Evolutionary conservation across 2,329 filamentous ascomycete species (phyloP).

Genomic region (Trichoderma semiorbis): DNA sequence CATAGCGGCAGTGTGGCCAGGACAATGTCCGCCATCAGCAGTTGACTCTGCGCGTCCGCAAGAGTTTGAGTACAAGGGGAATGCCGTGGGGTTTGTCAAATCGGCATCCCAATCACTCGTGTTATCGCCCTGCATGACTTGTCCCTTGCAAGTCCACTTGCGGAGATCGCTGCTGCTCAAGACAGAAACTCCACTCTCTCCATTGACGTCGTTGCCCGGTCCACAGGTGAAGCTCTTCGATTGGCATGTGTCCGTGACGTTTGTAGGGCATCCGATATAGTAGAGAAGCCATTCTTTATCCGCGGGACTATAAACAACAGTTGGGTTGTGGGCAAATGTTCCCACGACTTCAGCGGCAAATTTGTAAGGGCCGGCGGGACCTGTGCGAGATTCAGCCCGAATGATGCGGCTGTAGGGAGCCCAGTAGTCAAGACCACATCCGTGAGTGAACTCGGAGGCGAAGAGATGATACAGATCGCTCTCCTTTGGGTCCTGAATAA

Average conservation of each 20-base stretch:
- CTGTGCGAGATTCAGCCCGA: slow-evolving; percentile 42
- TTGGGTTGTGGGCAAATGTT: slow-evolving; percentile 46
- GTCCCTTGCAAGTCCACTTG: slow-evolving; percentile 21
- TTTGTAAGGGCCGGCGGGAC: slow-evolving; percentile 43
- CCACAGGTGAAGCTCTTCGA: slow-evolving; percentile 22
- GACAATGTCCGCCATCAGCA: neutral
- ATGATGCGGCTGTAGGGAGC: slow-evolving; percentile 43
- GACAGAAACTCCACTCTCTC: slow-evolving; percentile 30
- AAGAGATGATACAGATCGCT: slow-evolving; percentile 42
- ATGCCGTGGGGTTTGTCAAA: slow-evolving; percentile 42
- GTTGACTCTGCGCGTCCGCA: neutral
- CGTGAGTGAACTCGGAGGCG: slow-evolving; percentile 42
- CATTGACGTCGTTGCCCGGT: slow-evolving; percentile 23
- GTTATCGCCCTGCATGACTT: slow-evolving; percentile 22
- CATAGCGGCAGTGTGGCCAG: slow-evolving; percentile 20
- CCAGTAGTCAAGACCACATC: slow-evolving; percentile 47
- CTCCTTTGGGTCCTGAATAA: slow-evolving; percentile 41
- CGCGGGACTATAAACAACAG: slow-evolving; percentile 41
- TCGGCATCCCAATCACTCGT: slow-evolving; percentile 23
- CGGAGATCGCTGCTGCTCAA: slow-evolving; percentile 21
- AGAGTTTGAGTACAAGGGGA: slow-evolving; percentile 29
- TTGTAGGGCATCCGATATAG: slow-evolving; percentile 36
- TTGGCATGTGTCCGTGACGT: slow-evolving; percentile 15
- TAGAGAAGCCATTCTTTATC: slow-evolving; percentile 45
- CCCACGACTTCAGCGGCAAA: slow-evolving; percentile 39